Base-by-base conservation (phyloP, 805 yeast genomes). In the Ogataea nakhonphanomensis region DNA sequence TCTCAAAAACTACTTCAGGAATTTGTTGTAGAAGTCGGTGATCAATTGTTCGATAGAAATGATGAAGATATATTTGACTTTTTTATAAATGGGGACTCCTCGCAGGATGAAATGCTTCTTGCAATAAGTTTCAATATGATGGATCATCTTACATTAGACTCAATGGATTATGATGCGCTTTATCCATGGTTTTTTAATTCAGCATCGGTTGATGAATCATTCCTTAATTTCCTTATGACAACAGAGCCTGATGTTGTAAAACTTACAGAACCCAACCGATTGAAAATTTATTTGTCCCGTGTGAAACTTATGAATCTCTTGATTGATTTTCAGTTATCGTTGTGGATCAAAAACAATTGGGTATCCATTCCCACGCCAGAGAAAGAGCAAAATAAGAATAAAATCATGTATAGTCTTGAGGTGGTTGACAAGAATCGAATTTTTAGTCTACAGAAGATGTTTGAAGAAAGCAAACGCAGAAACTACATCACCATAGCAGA, bases 331-430 rank as follows among this genome's bases (percentile, higher is more conserved):
- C 51, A 51, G 28, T 30, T 46, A 1, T 43, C 51, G 1, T 13
- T 35, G 12, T 51, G 53, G 50, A 11, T 42, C n/a, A 37, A 47
- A 12, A 30, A 30, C 33, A 47, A 44, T 20, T 49, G 48, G 47
- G 20, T n/a, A 7, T 13, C 25, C 13, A n/a, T 46, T 33, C 7
- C 35, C 8, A 5, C 5, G 13, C 23, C 26, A 5, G 24, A n/a
- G 9, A 33, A 27, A 14, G n/a, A 8, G 8, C 15, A 27, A n/a
- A 38, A 35, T 11, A 29, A 30, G 15, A n/a, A 22, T 8, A 21
- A 25, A 4, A 41, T 46, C 7, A n/a, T 44, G 22, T 21, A 27
- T 13, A 40, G 38, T 8, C 31, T 46, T 13, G 10, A 17, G 7
- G 11, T 25, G 27, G 35, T 39, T 29, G 50, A 46, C 20, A 5